phyloP scores from a whole-genome alignment of 495 filamentous ascomycete species.

The Delitschia confertaspora region DNA sequence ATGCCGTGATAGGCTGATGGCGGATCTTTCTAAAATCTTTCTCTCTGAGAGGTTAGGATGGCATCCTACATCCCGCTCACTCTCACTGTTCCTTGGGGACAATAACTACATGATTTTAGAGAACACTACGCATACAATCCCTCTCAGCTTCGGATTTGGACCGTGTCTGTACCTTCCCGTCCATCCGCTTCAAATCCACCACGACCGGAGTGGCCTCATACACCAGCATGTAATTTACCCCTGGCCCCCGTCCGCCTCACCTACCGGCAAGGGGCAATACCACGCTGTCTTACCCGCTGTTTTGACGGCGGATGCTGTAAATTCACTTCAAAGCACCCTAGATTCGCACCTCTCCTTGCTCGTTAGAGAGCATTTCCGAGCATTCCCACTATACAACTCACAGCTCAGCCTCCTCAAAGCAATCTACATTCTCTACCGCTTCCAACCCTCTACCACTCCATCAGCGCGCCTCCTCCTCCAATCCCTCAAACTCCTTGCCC shows the following conservation, averaged over 20 bases:
- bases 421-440: constrained; percentile 24
- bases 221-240: constrained; percentile 28
- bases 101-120: constrained; percentile 1
- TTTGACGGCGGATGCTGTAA: constrained; percentile 4
- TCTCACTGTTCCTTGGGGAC: constrained; percentile 16
- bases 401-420: constrained; percentile 20
- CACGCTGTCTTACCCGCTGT: constrained; percentile 27
- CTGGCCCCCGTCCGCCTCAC: constrained; percentile 19
- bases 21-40: constrained; percentile 14
- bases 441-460: constrained; percentile 2
- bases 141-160: constrained; percentile 26
- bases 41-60: constrained; percentile 24
- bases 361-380: constrained; percentile 21
- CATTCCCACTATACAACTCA: constrained; percentile 24
- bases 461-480: constrained; percentile 19
- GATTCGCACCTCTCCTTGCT: constrained; percentile 23
- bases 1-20: constrained; percentile 20
- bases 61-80: constrained; percentile 22
- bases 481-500: constrained; percentile 27
- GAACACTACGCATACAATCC: constrained; percentile 12
- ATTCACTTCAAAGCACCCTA: constrained; percentile 8
- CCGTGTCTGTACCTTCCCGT: constrained; percentile 13
- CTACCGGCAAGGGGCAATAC: constrained; percentile 1
- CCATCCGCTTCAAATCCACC: constrained; percentile 4
- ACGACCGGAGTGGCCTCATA: constrained; percentile 4